Evolutionary conservation across 768 basidiomycete genomes (phyloP).

Genomic region (Amanita inopinata): DNA sequence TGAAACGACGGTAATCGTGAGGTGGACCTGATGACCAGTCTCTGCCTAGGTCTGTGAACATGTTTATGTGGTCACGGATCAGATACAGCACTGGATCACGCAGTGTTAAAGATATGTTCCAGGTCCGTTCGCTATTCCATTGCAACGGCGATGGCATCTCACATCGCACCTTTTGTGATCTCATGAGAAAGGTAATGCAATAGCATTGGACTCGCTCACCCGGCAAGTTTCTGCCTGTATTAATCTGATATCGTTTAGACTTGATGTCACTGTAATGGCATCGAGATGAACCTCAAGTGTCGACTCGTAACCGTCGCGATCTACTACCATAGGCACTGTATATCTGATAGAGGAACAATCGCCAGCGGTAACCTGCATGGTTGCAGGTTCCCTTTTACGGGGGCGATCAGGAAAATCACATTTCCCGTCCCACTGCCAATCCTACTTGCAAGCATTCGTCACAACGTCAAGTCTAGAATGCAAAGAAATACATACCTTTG

Average conservation of each 20-base stretch:
- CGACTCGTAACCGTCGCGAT: slow-evolving; percentile 66
- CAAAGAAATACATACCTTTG: slow-evolving; percentile 46
- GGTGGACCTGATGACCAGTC: slow-evolving; percentile 87
- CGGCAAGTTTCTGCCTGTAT: slow-evolving; percentile 70
- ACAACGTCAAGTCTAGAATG: background rate
- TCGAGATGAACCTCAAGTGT: slow-evolving; percentile 77
- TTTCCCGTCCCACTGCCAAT: slow-evolving; percentile 88
- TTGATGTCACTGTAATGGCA: slow-evolving; percentile 66
- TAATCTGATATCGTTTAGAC: slow-evolving; percentile 80
- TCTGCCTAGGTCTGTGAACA: slow-evolving; percentile 85
- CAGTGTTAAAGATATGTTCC: slow-evolving; percentile 68
- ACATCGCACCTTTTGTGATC: slow-evolving; percentile 44
- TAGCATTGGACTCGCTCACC: slow-evolving; percentile 29
- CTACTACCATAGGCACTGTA: slow-evolving; percentile 72
- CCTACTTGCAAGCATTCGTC: slow-evolving; percentile 31
- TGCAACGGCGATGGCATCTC: slow-evolving; percentile 71
- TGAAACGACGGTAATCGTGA: slow-evolving; percentile 70
- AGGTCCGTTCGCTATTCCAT: slow-evolving; percentile 77
- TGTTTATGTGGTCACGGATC: slow-evolving; percentile 88
- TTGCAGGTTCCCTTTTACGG: slow-evolving; percentile 54
- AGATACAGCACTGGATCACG: slow-evolving; percentile 67
- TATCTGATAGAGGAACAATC: slow-evolving; percentile 83
- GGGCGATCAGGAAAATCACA: slow-evolving; percentile 36
- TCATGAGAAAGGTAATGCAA: slow-evolving; percentile 7
- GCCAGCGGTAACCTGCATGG: slow-evolving; percentile 64